phyloP scores from a whole-genome alignment of 331 rosid species.

The Spiraea crenata region DNA sequence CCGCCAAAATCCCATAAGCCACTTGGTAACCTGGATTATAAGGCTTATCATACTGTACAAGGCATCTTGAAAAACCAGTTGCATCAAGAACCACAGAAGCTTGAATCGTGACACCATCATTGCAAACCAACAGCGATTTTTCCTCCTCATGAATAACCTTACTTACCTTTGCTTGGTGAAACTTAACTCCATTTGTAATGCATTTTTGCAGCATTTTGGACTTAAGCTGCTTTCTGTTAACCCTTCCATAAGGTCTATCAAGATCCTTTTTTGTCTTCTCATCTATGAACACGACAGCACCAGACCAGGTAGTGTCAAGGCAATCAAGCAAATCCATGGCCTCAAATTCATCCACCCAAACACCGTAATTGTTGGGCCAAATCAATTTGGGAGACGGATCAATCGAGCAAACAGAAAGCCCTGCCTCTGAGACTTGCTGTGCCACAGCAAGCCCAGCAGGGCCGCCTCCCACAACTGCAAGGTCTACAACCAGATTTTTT shows the following conservation, averaged over 20 bases:
- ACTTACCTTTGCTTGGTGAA: constrained; percentile 84
- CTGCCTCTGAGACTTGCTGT: constrained; percentile 95
- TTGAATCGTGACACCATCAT: constrained; percentile 84
- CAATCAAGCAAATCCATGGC: constrained; percentile 95
- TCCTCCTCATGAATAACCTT: constrained; percentile 86
- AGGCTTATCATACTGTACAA: constrained; percentile 82
- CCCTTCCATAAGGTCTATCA: constrained; percentile 91
- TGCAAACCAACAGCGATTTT: constrained; percentile 74
- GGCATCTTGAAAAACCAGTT: constrained; percentile 90
- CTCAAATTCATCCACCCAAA: constrained; percentile 99
- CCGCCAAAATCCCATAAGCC: constrained; percentile 87
- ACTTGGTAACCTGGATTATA: constrained; percentile 74
- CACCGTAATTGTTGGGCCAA: constrained; percentile 99
- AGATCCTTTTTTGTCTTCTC: constrained; percentile 65
- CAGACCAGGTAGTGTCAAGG: constrained; percentile 95
- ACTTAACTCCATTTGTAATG: constrained; percentile 81
- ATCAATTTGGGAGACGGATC: constrained; percentile 85
- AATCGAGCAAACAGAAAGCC: constrained; percentile 86
- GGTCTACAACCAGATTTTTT: constrained; percentile 76
- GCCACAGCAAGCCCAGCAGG: constrained; percentile 99
- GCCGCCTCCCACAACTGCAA: constrained; percentile 98
- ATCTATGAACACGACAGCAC: constrained; percentile 77
- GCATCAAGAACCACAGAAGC: constrained; percentile 96
- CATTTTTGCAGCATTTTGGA: constrained; percentile 93
- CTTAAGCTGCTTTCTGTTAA: constrained; percentile 87